Conservation (phyloP, 148 eudicot species). For the Bassia scoparia region DNA sequence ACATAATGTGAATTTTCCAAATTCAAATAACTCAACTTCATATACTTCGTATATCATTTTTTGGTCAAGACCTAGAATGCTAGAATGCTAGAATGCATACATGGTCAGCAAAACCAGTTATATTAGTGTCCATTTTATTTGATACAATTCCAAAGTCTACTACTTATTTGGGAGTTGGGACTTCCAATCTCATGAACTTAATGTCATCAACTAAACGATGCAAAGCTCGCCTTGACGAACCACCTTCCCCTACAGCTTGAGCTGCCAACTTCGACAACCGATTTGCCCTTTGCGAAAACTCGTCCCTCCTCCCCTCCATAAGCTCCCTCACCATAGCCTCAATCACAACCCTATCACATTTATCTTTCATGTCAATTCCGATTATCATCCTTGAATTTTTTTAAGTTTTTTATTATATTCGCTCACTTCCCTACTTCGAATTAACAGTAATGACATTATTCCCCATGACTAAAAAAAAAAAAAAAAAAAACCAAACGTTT, state of each 20-base stretch:
- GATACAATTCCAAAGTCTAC: background rate
- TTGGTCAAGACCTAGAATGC: no score
- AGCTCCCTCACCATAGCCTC: constrained; percentile 27
- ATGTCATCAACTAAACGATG: constrained; percentile 35
- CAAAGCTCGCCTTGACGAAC: constrained; percentile 31
- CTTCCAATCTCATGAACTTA: constrained; percentile 22
- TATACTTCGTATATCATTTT: no score
- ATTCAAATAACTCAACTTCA: no score
- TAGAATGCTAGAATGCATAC: background rate
- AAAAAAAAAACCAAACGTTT: no score
- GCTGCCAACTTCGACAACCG: constrained; percentile 22
- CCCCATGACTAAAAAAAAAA: no score
- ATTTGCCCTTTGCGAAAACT: constrained; percentile 10
- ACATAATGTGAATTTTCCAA: no score
- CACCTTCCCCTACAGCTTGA: constrained; percentile 30
- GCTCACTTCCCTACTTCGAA: no score
- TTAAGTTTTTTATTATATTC: no score
- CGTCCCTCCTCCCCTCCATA: constrained; percentile 22
- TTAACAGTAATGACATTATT: no score
- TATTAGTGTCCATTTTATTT: background rate
- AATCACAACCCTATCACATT: constrained; percentile 24
- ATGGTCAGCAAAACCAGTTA: background rate
- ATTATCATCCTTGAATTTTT: no score
- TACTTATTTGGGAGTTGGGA: background rate
- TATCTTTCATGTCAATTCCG: constrained; percentile 39